A percentile compares a stretch with the other conserved stretches of the same genome.
These are phyloP conservation scores for Iberis pinnata DNA, from an alignment of 345 rosid species.

Conservation along the genomic window DNA sequence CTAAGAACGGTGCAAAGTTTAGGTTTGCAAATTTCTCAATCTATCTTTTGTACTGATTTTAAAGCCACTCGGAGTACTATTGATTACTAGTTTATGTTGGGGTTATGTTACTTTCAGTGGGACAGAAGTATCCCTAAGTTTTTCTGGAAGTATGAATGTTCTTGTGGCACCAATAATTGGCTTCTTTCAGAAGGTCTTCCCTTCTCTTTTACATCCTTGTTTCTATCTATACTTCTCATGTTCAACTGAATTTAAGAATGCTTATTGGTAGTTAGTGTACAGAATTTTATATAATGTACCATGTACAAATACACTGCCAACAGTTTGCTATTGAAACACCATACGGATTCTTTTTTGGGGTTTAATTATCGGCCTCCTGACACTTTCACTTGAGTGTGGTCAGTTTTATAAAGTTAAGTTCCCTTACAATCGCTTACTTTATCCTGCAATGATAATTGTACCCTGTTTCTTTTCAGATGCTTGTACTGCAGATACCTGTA, in stretches of 20 bases:
- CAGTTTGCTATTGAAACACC: slow-evolving; percentile 1
- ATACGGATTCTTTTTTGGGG: background rate
- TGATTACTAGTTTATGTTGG: background rate
- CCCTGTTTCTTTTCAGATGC: slow-evolving; percentile 59
- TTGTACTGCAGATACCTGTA: slow-evolving; percentile 67
- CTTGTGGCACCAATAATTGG: slow-evolving; percentile 35
- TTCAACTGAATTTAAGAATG: background rate
- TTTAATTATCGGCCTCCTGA: background rate
- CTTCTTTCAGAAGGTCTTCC: slow-evolving; percentile 63
- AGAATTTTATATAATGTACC: background rate
- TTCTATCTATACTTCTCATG: background rate
- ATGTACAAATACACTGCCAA: background rate
- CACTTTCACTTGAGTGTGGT: slow-evolving; percentile 3
- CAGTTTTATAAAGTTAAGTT: slow-evolving; percentile 5
- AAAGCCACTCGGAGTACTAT: background rate
- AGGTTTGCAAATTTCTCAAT: slow-evolving; percentile 39
- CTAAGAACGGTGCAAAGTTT: slow-evolving; percentile 67
- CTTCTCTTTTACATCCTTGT: slow-evolving; percentile 13
- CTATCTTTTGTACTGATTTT: background rate
- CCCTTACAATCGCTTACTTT: slow-evolving; percentile 1
- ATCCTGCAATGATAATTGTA: slow-evolving; percentile 5
- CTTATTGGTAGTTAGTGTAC: slow-evolving; percentile 3
- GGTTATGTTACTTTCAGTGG: slow-evolving; percentile 44
- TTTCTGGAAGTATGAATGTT: slow-evolving; percentile 42
- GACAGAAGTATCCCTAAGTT: slow-evolving; percentile 55